A percentile compares a stretch with the other conserved stretches of the same genome.
These are phyloP conservation scores for Sporormia fimetaria DNA, from an alignment of 495 filamentous ascomycete genomes.

Conservation along the genomic window DNA sequence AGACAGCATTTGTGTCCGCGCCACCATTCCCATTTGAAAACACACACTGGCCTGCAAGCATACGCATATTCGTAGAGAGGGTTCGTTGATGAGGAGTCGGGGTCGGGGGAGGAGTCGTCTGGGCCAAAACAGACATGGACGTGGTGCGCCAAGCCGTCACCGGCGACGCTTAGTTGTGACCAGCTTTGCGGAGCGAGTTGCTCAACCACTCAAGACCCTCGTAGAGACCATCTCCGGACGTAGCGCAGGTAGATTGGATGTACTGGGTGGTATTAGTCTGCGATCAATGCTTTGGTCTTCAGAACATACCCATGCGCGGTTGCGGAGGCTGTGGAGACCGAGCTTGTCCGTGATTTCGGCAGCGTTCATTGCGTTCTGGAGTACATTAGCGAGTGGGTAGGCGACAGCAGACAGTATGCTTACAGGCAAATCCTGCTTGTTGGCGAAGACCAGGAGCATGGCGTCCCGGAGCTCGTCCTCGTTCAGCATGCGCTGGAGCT, in stretches of 20 bases:
- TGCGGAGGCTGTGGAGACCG: slow-evolving; percentile 94
- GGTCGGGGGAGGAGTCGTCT: neutral
- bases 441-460: slow-evolving; percentile 95
- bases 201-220: slow-evolving; percentile 99
- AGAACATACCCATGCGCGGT: slow-evolving; percentile 88
- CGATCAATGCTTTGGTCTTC: slow-evolving; percentile 4
- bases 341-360: slow-evolving; percentile 99
- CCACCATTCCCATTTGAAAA: too few species aligned
- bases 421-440: slow-evolving; percentile 99
- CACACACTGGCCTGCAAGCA: too few species aligned
- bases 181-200: slow-evolving; percentile 84
- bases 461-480: slow-evolving; percentile 98
- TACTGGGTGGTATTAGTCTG: slow-evolving; percentile 47
- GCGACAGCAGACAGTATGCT: slow-evolving; percentile 36
- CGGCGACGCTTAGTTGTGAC: slow-evolving; percentile 51
- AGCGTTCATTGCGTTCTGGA: slow-evolving; percentile 98
- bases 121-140: neutral
- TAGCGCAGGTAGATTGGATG: slow-evolving; percentile 99
- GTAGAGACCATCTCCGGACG: slow-evolving; percentile 97
- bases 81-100: too few species aligned
- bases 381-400: slow-evolving; percentile 3
- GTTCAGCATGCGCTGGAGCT: slow-evolving; percentile 99
- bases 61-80: too few species aligned
- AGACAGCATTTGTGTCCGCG: too few species aligned
- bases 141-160: neutral